Base-by-base conservation (phyloP, 768 basidiomycete genomes). In the Mycena alexandri region DNA sequence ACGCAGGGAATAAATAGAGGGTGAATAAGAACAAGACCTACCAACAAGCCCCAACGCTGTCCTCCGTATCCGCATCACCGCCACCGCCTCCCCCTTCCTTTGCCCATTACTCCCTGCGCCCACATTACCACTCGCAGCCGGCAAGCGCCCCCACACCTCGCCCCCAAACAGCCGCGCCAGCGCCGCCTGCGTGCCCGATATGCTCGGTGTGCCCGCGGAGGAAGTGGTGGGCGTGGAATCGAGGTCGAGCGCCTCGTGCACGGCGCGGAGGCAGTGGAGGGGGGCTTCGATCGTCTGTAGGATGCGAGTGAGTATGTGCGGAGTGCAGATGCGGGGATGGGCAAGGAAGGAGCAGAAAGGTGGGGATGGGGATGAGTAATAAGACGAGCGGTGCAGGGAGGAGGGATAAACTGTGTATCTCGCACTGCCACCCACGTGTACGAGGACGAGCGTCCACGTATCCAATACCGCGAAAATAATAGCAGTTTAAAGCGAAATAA, bases 201-300 rank as follows among this genome's bases (percentile, higher is more conserved):
- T 29, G 25, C 52, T 13, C 22, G 21, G 14, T 3, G 12, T 16
- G 7, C 5, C 22, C 19, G 34, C 17, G 38, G 54, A 14, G 41
- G 56, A n/a, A 21, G 42, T 22, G 21, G 46, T 19, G 46, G 24
- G 42, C n/a, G 43, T 17, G 12, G 81, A 82, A 48, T 85, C 84
- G 59, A 86, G 77, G 66, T 86, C 85, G 29, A 96, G 84, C 0
- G 95, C 94, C 82, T 98, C 96, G 73, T 96, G 93, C 11, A 95
- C 84, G 8, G 91, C 91, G 81, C 90, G 90, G 43, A 97, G 84
- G 73, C 93, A 96, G 74, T 96, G 93, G 9, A 98, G 77, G 0
- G 90, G 90, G 2, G 93, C 93, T 78, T 98, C 96, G 43, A 95
- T 86, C 65, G 93, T 90, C 94, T 97, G 69, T 0, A 41, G 38